Conservation (phyloP, 305 asterid species). For the Fraxinus platypoda region DNA sequence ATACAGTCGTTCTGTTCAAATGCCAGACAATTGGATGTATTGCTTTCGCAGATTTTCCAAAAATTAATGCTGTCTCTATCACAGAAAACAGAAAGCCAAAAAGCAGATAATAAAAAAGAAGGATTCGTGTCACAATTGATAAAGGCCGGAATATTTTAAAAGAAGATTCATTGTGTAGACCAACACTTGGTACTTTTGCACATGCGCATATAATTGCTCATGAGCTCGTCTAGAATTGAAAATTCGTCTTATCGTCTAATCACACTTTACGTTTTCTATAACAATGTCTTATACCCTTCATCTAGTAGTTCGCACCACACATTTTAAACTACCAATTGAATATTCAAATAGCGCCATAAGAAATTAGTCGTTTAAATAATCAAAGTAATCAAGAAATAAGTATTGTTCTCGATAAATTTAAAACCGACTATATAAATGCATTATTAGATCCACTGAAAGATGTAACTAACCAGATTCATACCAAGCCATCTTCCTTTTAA, state of each 20-base stretch:
- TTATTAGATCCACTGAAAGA: neutral
- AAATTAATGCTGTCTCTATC: constrained; percentile 3
- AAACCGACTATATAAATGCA: neutral
- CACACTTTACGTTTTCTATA: neutral
- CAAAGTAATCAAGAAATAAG: neutral
- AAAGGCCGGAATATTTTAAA: no score
- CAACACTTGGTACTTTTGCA: neutral
- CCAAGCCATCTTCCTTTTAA: no score
- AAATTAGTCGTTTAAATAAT: neutral
- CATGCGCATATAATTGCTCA: neutral
- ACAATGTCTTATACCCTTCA: neutral
- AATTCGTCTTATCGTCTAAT: neutral
- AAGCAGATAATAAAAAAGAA: neutral
- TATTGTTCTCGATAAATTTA: neutral
- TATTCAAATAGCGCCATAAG: neutral
- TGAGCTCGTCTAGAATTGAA: neutral
- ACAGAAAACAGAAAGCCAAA: neutral
- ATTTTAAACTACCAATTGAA: neutral
- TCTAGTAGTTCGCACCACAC: neutral
- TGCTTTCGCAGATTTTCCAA: neutral
- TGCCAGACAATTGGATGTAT: constrained; percentile 2
- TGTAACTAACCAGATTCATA: neutral
- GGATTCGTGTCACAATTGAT: neutral
- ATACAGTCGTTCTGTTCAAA: neutral
- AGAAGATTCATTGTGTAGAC: no score